Percentiles rank a stretch among this genome's conserved stretches.
phyloP scores from a whole-genome alignment of 257 asterid genomes.

The Prunella vulgaris region DNA sequence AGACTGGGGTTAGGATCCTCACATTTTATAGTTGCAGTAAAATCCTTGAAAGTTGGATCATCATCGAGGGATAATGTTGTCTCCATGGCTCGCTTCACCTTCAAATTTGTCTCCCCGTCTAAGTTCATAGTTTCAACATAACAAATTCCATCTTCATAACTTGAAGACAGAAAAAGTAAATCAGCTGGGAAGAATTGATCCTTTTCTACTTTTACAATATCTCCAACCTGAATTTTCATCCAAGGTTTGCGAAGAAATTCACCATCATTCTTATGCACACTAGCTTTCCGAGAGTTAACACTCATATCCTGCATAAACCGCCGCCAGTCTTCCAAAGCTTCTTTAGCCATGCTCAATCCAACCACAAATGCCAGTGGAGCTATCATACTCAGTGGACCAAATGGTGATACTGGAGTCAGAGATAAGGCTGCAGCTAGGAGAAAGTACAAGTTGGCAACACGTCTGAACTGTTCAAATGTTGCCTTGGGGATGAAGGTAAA shows the following conservation, averaged over 20 bases:
- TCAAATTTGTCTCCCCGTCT: slow-evolving; percentile 95
- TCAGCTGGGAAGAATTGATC: slow-evolving; percentile 92
- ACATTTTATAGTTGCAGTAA: slow-evolving; percentile 62
- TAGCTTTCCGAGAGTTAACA: slow-evolving; percentile 75
- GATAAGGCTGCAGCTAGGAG: slow-evolving; percentile 83
- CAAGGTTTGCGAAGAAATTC: slow-evolving; percentile 65
- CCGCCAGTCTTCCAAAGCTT: slow-evolving; percentile 91
- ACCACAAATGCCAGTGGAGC: slow-evolving; percentile 90
- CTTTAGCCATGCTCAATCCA: slow-evolving; percentile 98
- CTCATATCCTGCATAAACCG: slow-evolving; percentile 90
- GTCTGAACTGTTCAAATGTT: slow-evolving; percentile 82
- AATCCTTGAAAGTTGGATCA: slow-evolving; percentile 62
- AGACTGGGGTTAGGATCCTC: slow-evolving; percentile 95
- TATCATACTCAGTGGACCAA: slow-evolving; percentile 75
- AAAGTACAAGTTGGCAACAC: slow-evolving; percentile 95
- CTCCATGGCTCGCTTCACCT: slow-evolving; percentile 82
- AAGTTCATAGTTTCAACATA: slow-evolving; percentile 96
- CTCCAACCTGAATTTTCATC: slow-evolving; percentile 93
- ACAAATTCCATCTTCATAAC: slow-evolving; percentile 92
- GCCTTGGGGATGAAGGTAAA: slow-evolving; percentile 89
- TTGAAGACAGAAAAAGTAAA: slow-evolving; percentile 77
- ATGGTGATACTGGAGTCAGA: slow-evolving; percentile 75
- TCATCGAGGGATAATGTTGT: slow-evolving; percentile 58
- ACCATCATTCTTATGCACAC: slow-evolving; percentile 63
- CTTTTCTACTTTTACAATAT: slow-evolving; percentile 80